Base-by-base conservation (phyloP, 352 stramenopile species). In the Blastocystis sp. region DNA sequence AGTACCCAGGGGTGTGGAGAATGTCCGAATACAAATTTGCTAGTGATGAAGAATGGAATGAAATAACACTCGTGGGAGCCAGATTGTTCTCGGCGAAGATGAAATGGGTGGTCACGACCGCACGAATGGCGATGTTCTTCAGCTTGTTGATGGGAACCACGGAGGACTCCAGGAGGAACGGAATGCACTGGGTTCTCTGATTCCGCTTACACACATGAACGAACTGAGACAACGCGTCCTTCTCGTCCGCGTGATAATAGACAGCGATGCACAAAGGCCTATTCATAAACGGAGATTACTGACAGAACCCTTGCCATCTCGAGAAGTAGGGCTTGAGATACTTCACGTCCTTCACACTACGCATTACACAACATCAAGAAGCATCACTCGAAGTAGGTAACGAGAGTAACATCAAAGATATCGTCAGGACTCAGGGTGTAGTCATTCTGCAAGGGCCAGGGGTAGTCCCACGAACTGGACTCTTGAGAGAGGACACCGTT, bases 61-160 rank as follows among this genome's bases (percentile, higher is more conserved):
- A 12, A 59, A 69, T 33, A 55, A 33, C 35, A 81, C 74, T 85
- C 10, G 74, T 85, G 13, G 74, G 74, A 24, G 74, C 45, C 13
- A 85, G 51, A 67, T 85, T 85, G 21, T 31, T n/a, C 50, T 85
- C 74, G 21, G 74, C 74, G 61, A 85, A 67, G 51, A 85, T 67
- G 79, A 78, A 89, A 37, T 89, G 79, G 21, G 79, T 77, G 1
- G 79, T 89, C 1, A 19, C 0, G 6, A 89, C 79, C 21, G 26
- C n/a, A 13, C 62, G 39, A 55, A 89, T 89, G 13, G 41, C 79
- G 29, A 66, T 77, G 60, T 89, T 89, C 50, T 80, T 89, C 4
- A 89, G 24, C 29, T 78, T 76, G 67, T 89, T 89, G 37, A 89
- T 79, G 1, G 79, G 79, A 4, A 89, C 21, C 10, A 16, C 4